Evolutionary conservation across 345 rosid species (phyloP).

Genomic region (Zanthoxylum bungeanum): DNA sequence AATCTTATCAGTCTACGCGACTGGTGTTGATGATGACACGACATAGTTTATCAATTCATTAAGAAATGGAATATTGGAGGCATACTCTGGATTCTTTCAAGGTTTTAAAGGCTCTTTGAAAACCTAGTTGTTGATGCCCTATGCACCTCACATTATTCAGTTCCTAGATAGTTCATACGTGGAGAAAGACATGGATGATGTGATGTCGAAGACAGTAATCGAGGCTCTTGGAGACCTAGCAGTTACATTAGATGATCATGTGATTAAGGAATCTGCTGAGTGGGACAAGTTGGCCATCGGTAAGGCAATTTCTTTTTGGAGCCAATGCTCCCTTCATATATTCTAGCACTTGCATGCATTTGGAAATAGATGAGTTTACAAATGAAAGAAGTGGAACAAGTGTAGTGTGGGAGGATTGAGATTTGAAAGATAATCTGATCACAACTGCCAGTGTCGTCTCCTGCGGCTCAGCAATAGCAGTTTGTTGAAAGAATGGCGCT

Average conservation of each 20-base stretch:
- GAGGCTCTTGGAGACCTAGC: slow-evolving; percentile 62
- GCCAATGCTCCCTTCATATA: slow-evolving; percentile 13
- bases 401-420: slow-evolving; percentile 21
- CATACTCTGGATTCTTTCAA: slow-evolving; percentile 44
- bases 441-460: too few species aligned
- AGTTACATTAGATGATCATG: slow-evolving; percentile 50
- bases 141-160: slow-evolving; percentile 38
- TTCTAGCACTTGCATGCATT: slow-evolving; percentile 51
- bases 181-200: slow-evolving; percentile 53
- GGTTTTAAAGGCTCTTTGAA: slow-evolving; percentile 46
- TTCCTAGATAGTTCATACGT: slow-evolving; percentile 36
- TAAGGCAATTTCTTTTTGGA: slow-evolving; percentile 52
- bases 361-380: slow-evolving; percentile 23
- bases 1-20: slow-evolving; percentile 36
- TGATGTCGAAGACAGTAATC: slow-evolving; percentile 47
- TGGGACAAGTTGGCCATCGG: slow-evolving; percentile 62
- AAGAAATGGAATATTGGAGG: slow-evolving; percentile 45
- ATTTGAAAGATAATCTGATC: too few species aligned
- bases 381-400: slow-evolving; percentile 15
- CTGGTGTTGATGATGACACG: slow-evolving; percentile 40
- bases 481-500: too few species aligned
- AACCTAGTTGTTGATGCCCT: slow-evolving; percentile 38
- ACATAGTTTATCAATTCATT: slow-evolving; percentile 38
- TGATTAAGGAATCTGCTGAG: slow-evolving; percentile 67
- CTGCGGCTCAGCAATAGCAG: too few species aligned